Evolutionary conservation across 1,284 basidiomycete species (phyloP).

Genomic region (Marasmius sp.): DNA sequence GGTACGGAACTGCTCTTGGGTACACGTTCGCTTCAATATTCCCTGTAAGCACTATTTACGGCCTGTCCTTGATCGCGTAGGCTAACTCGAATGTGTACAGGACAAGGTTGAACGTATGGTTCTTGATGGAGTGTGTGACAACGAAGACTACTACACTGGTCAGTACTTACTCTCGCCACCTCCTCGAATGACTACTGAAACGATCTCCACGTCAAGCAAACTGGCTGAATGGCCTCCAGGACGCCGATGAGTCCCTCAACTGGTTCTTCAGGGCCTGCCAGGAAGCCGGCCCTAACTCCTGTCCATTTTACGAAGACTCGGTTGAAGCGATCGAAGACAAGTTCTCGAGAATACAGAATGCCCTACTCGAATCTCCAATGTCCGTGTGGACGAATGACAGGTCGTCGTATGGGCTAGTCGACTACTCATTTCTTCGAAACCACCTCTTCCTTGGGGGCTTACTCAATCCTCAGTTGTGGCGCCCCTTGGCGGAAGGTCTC

Average conservation of each 20-base stretch:
- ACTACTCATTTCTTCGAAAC: conserved; percentile 10
- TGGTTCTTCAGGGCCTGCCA: conserved; percentile 24
- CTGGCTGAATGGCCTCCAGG: conserved; percentile 24
- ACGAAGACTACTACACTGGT: conserved; percentile 32
- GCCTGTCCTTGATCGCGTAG: neutral
- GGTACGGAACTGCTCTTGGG: conserved; percentile 37
- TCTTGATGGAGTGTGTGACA: conserved; percentile 33
- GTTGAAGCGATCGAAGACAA: conserved; percentile 21
- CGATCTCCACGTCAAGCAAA: conserved; percentile 12
- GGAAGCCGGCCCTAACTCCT: conserved; percentile 20
- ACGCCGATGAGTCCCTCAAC: conserved; percentile 26
- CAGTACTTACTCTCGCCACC: neutral
- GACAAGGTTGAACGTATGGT: conserved; percentile 38
- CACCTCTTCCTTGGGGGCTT: conserved; percentile 10
- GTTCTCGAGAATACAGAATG: conserved; percentile 8
- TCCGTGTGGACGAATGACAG: neutral
- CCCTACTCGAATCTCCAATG: conserved; percentile 3
- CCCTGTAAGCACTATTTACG: conserved; percentile 29
- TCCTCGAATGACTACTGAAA: conserved; percentile 9
- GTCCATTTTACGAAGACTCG: conserved; percentile 27
- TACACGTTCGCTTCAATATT: conserved; percentile 47
- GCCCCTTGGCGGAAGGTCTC: conserved; percentile 12
- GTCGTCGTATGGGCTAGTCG: conserved; percentile 12
- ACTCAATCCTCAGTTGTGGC: conserved; percentile 11
- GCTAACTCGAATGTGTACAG: conserved; percentile 16